phyloP scores from a whole-genome alignment of 2,329 filamentous ascomycete species.

The Bipolaris cookei region DNA sequence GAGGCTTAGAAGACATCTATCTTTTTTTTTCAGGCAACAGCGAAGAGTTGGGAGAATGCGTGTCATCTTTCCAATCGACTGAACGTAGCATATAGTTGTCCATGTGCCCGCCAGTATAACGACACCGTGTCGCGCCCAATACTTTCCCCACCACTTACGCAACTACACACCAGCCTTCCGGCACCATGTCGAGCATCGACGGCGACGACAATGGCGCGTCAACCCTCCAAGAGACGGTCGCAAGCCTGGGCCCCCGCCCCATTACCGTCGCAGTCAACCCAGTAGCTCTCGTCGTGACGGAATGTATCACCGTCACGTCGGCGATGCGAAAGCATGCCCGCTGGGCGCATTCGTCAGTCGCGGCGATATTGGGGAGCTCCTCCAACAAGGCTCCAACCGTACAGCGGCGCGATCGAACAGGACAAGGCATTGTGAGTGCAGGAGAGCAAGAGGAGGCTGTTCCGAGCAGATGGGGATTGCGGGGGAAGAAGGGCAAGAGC shows the following conservation, averaged over 20 bases:
- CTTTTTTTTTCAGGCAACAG: slow-evolving; percentile 15
- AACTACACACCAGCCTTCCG: slow-evolving; percentile 3
- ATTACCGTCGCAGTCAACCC: slow-evolving; percentile 86
- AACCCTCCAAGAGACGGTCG: slow-evolving; percentile 32
- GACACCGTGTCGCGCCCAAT: slow-evolving; percentile 28
- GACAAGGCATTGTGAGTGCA: slow-evolving; percentile 44
- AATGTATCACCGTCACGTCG: slow-evolving; percentile 98
- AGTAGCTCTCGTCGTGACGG: slow-evolving; percentile 91
- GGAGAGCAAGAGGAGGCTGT: slow-evolving; percentile 62
- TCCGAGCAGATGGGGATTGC: slow-evolving; percentile 86
- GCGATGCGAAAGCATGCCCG: slow-evolving; percentile 97
- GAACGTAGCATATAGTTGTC: slow-evolving; percentile 37
- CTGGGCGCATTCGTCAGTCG: slow-evolving; percentile 94
- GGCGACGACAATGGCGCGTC: slow-evolving; percentile 32
- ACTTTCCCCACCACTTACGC: slow-evolving; percentile 20
- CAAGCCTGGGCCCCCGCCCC: slow-evolving; percentile 34
- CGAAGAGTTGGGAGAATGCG: slow-evolving; percentile 31
- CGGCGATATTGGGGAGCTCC: slow-evolving; percentile 86
- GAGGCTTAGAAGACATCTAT: background rate
- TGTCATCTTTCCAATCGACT: slow-evolving; percentile 30
- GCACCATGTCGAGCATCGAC: slow-evolving; percentile 40
- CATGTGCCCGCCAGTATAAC: slow-evolving; percentile 31
- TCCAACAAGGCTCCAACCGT: slow-evolving; percentile 54
- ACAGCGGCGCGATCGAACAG: slow-evolving; percentile 44
- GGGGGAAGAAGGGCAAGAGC: slow-evolving; percentile 95